phyloP scores from a whole-genome alignment of 352 stramenopile genomes.

The Globisporangium abappressorium region DNA sequence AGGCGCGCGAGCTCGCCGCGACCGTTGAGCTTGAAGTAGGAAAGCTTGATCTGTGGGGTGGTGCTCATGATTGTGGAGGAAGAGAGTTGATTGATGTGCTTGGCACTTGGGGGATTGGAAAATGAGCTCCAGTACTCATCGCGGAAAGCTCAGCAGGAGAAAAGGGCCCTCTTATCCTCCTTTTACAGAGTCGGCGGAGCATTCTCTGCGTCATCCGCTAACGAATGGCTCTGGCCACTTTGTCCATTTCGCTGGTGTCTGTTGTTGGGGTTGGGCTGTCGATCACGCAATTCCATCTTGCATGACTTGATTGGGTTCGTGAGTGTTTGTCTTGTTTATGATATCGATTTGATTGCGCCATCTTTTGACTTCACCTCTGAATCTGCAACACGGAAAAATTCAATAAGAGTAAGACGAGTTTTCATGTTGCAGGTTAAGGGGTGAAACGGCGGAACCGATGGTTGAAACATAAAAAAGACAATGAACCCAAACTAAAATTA shows the following conservation, averaged over 20 bases:
- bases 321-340: neutral
- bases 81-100: constrained; percentile 16
- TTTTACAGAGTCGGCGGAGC: neutral
- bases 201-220: neutral
- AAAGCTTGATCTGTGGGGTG: constrained; percentile 38
- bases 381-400: neutral
- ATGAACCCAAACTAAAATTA: too few relatives aligned
- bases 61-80: constrained; percentile 7
- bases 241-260: neutral
- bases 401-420: neutral
- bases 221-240: neutral
- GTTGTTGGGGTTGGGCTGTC: too few relatives aligned
- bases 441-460: too few relatives aligned
- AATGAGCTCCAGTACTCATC: constrained; percentile 14
- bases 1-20: constrained; percentile 52
- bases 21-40: constrained; percentile 53
- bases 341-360: neutral
- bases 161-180: neutral
- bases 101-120: constrained; percentile 2
- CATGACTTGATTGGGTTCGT: neutral
- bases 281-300: too few relatives aligned
- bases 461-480: neutral
- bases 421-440: neutral
- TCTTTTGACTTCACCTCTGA: neutral
- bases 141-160: constrained; percentile 20